Evolutionary conservation across 768 basidiomycete species (phyloP), one percentile per base, ranked within the genome.

Genomic region (Tulasnella sp.): DNA sequence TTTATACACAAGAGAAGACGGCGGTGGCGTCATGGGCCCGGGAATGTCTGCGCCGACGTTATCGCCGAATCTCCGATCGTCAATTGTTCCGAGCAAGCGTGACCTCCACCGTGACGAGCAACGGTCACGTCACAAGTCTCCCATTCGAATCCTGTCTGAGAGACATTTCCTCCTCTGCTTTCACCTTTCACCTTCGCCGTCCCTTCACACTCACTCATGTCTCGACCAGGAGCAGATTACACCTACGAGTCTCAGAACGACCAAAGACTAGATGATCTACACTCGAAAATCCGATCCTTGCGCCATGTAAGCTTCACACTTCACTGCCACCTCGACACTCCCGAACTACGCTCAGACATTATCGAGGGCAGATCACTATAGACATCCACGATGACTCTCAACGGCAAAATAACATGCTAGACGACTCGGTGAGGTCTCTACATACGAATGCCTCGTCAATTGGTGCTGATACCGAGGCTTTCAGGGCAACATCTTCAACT

Each of bases 381-480:
- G 93, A 96, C 83, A 94, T 96, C 49, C 86, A 96, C 81, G 88
- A 89, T 78, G 94, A 95, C 80, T 91, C 91, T 1, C 93, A 96
- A 83, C 85, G 90, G 12, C 94, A 95, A 84, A 94, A 95, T 80
- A 81, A 87, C 2, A 88, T 91, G 74, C 84, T 96, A 34, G 93
- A 95, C 79, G 88, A 91, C 49, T 89, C 93, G 2, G 93, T 93
- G 77, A 78, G 90, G 82, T 9, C 78, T 5, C 25, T 67, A 81
- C 71, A 38, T 1, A 29, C 74, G 17, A 25, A 19, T 72, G 8
- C 49, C 69, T 40, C 4, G 12, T 15, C 15, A 15, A 22, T 58
- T 31, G 25, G 17, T 54, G 37, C 45, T 58, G 34, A 72, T 9
- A 4, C 42, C n/a, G 39, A 40, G n/a, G n/a, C 17, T 11, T 25